Base-by-base conservation (phyloP, 2,329 filamentous ascomycete species). In the Fusarium incarnatum region DNA sequence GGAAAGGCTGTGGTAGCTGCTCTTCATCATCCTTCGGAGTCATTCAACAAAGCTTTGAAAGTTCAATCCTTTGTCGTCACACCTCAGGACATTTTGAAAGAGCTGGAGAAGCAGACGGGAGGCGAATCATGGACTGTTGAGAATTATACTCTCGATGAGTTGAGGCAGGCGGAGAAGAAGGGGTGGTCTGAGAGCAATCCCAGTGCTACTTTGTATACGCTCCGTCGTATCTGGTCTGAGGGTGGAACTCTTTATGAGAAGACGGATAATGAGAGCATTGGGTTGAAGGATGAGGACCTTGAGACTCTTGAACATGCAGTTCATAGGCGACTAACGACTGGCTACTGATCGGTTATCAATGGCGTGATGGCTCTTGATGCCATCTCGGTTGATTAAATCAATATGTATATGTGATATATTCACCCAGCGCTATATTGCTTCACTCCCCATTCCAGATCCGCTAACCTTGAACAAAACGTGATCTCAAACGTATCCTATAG, bases 51-150 rank as follows among this genome's bases (percentile, higher is more conserved):
- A 56, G 85, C 87, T 0, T 79, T 93, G 34, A 90, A 88, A 61
- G 89, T 93, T 3, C 91, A 93, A 74, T 93, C 91, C 0, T 94
- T 93, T 70, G 89, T 90, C 0, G 85, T 87, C 4, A 92, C 88
- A 0, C 87, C 89, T 0, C 83, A 86, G 11, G 80, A 88, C 27
- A 89, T 93, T 22, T 76, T 92, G 22, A 83, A 83, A n/a, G 90
- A 92, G 75, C 92, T 90, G 72, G 88, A 92, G 79, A 87, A 83
- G 70, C 90, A 92, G 78, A 90, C 88, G 0, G 86, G 85, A 6
- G 78, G 79, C 16, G 80, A 84, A 65, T 82, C 1, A 81, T 88
- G 12, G 80, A 78, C 10, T 83, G 63, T 70, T 2, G 60, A 59
- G n/a, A 61, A 55, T 44, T 72, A 67, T 12, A 76, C 88, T 5